These are phyloP conservation scores for Buxus sempervirens DNA, from an alignment of 164 flowering plant genomes.

Conservation along the genomic window DNA sequence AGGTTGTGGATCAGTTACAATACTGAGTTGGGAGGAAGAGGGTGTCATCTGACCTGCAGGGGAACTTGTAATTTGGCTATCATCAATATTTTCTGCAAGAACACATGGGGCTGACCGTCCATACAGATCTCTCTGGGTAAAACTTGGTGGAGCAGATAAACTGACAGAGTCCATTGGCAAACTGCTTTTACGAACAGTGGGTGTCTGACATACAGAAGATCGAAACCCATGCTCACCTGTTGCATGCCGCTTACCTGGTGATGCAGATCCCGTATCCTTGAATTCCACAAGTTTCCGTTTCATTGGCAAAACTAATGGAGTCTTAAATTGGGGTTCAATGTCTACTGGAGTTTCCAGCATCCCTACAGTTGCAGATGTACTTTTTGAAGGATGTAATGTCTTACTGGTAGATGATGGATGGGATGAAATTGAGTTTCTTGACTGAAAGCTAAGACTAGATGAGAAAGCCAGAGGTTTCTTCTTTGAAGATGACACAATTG, in stretches of 20 bases:
- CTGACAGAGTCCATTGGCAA: conserved; percentile 39
- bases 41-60: conserved; percentile 31
- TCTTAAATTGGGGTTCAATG: conserved; percentile 47
- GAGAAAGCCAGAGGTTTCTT: conserved; percentile 60
- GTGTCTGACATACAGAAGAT: conserved; percentile 56
- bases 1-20: conserved; percentile 45
- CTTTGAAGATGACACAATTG: conserved; percentile 34
- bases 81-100: conserved; percentile 43
- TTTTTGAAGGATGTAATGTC: conserved; percentile 30
- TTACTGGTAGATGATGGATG: conserved; percentile 33
- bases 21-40: conserved; percentile 36
- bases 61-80: conserved; percentile 29
- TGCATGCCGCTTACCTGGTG: conserved; percentile 57
- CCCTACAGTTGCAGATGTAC: conserved; percentile 22
- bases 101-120: conserved; percentile 27
- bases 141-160: conserved; percentile 43
- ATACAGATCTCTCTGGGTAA: conserved; percentile 33
- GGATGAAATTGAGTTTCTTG: conserved; percentile 33
- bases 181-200: conserved; percentile 40
- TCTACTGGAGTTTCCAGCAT: conserved; percentile 41
- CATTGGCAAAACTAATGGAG: conserved; percentile 66
- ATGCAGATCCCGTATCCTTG: conserved; percentile 42
- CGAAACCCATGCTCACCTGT: conserved; percentile 49
- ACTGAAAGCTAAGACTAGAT: conserved; percentile 44
- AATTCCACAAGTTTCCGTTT: conserved; percentile 79